Evolutionary conservation across 495 filamentous ascomycete genomes (phyloP).

Genomic region (Xylaria acuta): DNA sequence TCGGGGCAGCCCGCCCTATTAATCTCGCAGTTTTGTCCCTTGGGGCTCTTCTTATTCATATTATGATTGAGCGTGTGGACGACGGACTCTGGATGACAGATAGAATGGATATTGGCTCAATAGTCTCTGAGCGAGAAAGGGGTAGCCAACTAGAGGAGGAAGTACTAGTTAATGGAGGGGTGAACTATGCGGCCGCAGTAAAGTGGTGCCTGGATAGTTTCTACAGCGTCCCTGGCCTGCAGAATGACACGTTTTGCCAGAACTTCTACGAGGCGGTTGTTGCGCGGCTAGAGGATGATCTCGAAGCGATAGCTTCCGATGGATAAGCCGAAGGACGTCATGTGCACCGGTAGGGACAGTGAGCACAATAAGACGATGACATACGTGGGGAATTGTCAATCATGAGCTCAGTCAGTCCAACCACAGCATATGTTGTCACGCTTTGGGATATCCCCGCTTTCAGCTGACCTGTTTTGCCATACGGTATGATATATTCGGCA

Average conservation of each 20-base stretch:
- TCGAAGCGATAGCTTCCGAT: slow-evolving; percentile 4
- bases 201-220: neutral
- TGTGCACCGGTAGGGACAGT: neutral
- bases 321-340: neutral
- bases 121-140: neutral
- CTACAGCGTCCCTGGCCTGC: neutral
- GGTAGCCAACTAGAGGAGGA: neutral
- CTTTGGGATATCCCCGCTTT: neutral
- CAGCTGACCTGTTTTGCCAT: neutral
- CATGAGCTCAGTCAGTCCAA: neutral
- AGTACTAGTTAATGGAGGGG: neutral
- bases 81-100: neutral
- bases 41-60: neutral
- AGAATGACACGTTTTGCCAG: slow-evolving; percentile 26
- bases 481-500: neutral
- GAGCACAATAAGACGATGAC: neutral
- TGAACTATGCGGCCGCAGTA: neutral
- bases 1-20: neutral
- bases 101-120: neutral
- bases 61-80: neutral
- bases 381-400: neutral
- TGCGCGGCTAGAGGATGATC: slow-evolving; percentile 23
- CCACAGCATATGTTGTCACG: neutral
- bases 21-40: neutral
- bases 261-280: slow-evolving; percentile 26